Conservation (phyloP, 2,329 filamentous ascomycete genomes). For the Tothia fuscella region DNA sequence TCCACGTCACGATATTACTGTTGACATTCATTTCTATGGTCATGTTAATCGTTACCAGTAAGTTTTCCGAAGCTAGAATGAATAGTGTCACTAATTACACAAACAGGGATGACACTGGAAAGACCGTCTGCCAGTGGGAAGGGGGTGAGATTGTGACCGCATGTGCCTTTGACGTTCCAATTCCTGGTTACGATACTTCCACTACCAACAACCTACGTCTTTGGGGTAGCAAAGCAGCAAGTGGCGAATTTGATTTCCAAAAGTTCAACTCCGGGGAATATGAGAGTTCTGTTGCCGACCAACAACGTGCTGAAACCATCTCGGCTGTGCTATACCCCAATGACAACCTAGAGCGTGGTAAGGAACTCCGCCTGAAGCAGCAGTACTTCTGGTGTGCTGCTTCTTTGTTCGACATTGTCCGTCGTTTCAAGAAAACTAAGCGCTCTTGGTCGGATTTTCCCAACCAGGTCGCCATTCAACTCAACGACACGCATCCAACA, state of each 20-base stretch:
- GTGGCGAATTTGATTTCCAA: constrained; percentile 97
- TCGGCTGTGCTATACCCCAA: constrained; percentile 96
- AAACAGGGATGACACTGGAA: constrained; percentile 67
- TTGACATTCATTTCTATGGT: constrained; percentile 96
- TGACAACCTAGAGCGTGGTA: constrained; percentile 90
- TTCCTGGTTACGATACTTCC: constrained; percentile 79
- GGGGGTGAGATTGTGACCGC: constrained; percentile 87
- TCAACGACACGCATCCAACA: constrained; percentile 96
- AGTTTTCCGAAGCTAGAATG: constrained; percentile 10
- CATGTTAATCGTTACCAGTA: constrained; percentile 56
- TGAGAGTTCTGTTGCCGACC: constrained; percentile 93
- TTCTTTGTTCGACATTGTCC: constrained; percentile 89
- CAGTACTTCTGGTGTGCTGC: constrained; percentile 99
- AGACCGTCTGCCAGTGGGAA: constrained; percentile 67
- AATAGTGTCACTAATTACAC: constrained; percentile 12
- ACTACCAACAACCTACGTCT: constrained; percentile 94
- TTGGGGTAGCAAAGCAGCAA: constrained; percentile 95
- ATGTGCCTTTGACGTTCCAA: constrained; percentile 80
- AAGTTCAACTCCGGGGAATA: constrained; percentile 99
- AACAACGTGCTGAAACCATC: constrained; percentile 97
- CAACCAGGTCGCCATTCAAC: constrained; percentile 90
- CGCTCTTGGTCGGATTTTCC: constrained; percentile 84
- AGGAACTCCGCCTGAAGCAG: constrained; percentile 95
- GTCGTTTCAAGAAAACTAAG: constrained; percentile 95
- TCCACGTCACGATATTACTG: constrained; percentile 84